Conservation (phyloP, 1,139 yeast genomes). For the Nadsonia starkeyi-henricii region DNA sequence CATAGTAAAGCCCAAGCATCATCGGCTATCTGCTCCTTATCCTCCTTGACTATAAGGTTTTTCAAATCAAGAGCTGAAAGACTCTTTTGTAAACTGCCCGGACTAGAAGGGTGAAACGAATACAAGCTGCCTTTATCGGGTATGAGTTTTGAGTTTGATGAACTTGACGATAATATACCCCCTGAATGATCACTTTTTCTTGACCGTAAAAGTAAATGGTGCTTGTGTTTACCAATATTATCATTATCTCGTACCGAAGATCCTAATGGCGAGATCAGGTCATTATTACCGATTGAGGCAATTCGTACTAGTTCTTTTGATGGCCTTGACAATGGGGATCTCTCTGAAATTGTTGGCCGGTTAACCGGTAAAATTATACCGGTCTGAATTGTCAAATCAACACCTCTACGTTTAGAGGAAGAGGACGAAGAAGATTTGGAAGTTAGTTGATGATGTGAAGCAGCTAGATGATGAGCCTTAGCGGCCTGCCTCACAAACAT, state of each 20-base stretch:
- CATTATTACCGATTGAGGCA: conserved; percentile 25
- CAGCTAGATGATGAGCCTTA: background rate
- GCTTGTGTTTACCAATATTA: conserved; percentile 20
- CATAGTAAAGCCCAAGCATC: conserved; percentile 37
- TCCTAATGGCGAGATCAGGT: conserved; percentile 13
- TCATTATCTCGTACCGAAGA: conserved; percentile 6
- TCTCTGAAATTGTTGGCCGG: conserved; percentile 22
- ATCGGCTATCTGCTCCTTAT: conserved; percentile 33
- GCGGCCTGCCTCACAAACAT: background rate
- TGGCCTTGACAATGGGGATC: conserved; percentile 30
- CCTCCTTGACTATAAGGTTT: conserved; percentile 25
- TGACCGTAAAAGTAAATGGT: conserved; percentile 27
- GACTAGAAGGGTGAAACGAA: conserved; percentile 32
- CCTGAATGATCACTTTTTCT: conserved; percentile 28
- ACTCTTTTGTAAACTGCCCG: conserved; percentile 21
- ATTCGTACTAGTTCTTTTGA: conserved; percentile 31
- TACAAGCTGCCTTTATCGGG: conserved; percentile 31
- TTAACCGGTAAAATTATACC: conserved; percentile 16
- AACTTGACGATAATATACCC: conserved; percentile 30
- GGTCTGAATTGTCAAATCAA: conserved; percentile 24
- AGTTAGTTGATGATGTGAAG: background rate
- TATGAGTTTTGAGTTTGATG: conserved; percentile 34
- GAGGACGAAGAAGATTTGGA: background rate
- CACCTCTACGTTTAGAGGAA: background rate
- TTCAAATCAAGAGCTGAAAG: conserved; percentile 22